These are phyloP conservation scores for Heteromeles arbutifolia DNA, from an alignment of 306 rosid species.

Conservation along the genomic window DNA sequence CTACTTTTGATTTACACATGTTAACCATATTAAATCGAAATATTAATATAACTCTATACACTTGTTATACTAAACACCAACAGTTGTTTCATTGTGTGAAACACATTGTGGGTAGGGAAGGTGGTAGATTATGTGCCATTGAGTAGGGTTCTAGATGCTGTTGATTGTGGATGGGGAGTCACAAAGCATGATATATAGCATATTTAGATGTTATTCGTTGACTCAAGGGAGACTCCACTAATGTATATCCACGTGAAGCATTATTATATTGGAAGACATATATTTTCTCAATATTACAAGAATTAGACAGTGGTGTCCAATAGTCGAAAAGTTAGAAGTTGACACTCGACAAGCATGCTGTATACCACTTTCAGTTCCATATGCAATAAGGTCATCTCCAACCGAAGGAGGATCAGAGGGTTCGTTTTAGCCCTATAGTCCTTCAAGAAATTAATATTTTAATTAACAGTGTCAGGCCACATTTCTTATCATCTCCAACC, in stretches of 20 bases:
- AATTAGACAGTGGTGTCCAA: background rate
- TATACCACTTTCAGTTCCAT: background rate
- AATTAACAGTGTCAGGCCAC: no score
- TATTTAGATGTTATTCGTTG: background rate
- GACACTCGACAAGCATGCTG: no score
- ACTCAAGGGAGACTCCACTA: background rate
- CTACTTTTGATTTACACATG: no score
- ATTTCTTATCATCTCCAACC: no score
- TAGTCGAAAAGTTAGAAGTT: background rate
- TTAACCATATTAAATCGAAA: no score
- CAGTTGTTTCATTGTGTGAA: background rate
- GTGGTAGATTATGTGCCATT: background rate
- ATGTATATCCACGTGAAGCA: background rate
- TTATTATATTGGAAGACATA: background rate
- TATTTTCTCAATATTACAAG: no score
- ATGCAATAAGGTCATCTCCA: background rate
- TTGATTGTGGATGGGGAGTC: slow-evolving; percentile 8
- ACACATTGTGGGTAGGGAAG: background rate
- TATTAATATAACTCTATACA: no score
- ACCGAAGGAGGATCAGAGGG: no score
- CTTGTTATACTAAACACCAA: no score
- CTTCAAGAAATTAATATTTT: no score
- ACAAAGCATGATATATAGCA: background rate
- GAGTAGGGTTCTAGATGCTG: background rate
- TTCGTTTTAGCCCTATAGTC: no score